A percentile compares a stretch with the other conserved stretches of the same genome.
phyloP scores from a whole-genome alignment of 805 yeast species.

The Ogataea thermomethanolica region DNA sequence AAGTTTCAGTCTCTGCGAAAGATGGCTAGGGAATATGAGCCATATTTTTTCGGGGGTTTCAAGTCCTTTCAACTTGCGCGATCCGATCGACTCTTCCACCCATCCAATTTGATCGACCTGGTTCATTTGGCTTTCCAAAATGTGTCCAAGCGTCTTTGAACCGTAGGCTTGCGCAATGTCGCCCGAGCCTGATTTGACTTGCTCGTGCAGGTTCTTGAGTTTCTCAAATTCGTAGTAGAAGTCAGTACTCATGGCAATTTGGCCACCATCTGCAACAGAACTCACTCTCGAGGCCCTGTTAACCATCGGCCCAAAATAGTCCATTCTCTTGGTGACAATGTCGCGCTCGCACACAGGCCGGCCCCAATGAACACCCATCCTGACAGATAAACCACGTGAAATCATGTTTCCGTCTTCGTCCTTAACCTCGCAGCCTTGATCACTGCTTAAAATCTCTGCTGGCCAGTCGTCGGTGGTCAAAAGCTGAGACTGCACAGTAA shows the following conservation, averaged over 20 bases:
- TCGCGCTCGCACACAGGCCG: constrained; percentile 94
- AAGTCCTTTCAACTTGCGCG: constrained; percentile 85
- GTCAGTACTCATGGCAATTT: constrained; percentile 81
- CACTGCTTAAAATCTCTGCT: constrained; percentile 76
- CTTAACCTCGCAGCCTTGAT: constrained; percentile 76
- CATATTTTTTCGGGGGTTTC: constrained; percentile 90
- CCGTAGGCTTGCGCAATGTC: constrained; percentile 41
- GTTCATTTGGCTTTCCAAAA: constrained; percentile 61
- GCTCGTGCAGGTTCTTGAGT: constrained; percentile 46
- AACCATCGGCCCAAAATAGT: constrained; percentile 98
- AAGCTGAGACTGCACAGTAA: constrained; percentile 82
- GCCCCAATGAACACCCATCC: constrained; percentile 99
- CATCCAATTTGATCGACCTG: constrained; percentile 69
- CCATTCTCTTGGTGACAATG: constrained; percentile 95
- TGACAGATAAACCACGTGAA: constrained; percentile 85
- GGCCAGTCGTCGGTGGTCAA: constrained; percentile 91
- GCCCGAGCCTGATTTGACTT: constrained; percentile 31
- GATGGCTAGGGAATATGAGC: constrained; percentile 64
- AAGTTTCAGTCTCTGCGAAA: constrained; percentile 57
- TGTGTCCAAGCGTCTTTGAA: constrained; percentile 33
- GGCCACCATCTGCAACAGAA: constrained; percentile 98
- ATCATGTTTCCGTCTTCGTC: constrained; percentile 58
- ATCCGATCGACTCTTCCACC: constrained; percentile 69
- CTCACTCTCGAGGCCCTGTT: constrained; percentile 91
- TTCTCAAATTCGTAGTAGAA: constrained; percentile 68